Evolutionary conservation across 176 grass and related monocot genomes (phyloP).

Genomic region (Elaeis guineensis): DNA sequence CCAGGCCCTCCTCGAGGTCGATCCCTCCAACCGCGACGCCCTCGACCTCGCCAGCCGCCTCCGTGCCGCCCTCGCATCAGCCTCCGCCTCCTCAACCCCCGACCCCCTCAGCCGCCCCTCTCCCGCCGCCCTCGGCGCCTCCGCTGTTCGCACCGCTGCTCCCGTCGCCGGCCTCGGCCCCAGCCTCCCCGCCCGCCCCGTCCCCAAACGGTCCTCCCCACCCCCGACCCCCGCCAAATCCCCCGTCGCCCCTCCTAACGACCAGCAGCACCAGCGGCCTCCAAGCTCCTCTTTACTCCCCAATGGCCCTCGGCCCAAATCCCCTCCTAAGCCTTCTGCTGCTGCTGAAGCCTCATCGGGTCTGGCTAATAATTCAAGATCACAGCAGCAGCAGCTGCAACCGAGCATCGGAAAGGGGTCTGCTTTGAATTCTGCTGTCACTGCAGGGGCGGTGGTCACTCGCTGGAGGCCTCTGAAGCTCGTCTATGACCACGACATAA

Average conservation of each 20-base stretch:
- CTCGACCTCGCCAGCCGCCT: slow-evolving; percentile 46
- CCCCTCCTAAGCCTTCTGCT: slow-evolving; percentile 23
- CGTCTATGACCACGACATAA: slow-evolving; percentile 91
- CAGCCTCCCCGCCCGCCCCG: slow-evolving; percentile 58
- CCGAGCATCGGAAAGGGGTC: slow-evolving; percentile 20
- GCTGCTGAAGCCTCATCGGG: slow-evolving; percentile 19
- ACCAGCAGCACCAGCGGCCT: background rate
- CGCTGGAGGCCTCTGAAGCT: slow-evolving; percentile 80
- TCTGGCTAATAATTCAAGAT: slow-evolving; percentile 1
- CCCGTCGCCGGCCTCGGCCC: slow-evolving; percentile 65
- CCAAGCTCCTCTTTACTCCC: background rate
- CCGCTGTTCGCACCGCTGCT: slow-evolving; percentile 33
- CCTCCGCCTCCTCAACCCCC: slow-evolving; percentile 19
- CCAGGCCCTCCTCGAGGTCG: slow-evolving; percentile 55
- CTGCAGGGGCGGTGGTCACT: background rate
- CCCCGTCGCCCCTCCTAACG: slow-evolving; percentile 1
- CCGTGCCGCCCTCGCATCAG: slow-evolving; percentile 15
- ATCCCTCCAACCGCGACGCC: slow-evolving; percentile 58
- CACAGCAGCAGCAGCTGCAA: background rate
- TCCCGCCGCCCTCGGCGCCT: slow-evolving; percentile 86
- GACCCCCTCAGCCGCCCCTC: slow-evolving; percentile 21
- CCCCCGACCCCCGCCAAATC: background rate
- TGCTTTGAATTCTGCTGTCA: background rate
- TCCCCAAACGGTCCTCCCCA: slow-evolving; percentile 55
- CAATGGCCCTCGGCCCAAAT: slow-evolving; percentile 13